Conservation (phyloP, 2,329 filamentous ascomycete species). For the Ceratocystis smalleyi region DNA sequence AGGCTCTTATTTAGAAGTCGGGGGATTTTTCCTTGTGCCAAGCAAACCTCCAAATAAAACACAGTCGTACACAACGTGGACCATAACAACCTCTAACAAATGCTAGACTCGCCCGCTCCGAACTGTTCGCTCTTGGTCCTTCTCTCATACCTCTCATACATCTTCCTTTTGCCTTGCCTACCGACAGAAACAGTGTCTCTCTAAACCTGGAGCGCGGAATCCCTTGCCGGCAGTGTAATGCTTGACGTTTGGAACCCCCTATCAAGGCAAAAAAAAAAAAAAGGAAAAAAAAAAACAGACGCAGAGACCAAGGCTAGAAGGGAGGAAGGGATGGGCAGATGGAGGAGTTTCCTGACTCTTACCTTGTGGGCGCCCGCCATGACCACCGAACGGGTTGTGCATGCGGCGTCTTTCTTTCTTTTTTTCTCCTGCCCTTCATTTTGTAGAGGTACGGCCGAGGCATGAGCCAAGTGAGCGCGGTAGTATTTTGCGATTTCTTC, state of each 20-base stretch:
- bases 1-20: not conserved
- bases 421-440: not conserved
- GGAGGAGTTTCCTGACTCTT: slow-evolving; percentile 4
- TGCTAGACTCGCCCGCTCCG: not conserved
- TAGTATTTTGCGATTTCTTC: not conserved
- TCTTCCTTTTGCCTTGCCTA: not conserved
- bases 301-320: not conserved
- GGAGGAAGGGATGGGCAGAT: not conserved
- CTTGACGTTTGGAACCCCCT: not conserved
- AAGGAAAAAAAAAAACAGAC: not conserved
- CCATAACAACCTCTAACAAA: not conserved
- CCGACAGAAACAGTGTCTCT: not conserved
- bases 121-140: not conserved
- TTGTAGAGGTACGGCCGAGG: not conserved
- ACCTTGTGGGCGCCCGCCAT: not conserved
- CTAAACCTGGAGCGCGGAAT: not conserved
- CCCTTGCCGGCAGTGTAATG: not conserved
- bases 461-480: not conserved
- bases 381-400: not conserved
- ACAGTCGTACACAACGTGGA: not conserved
- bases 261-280: not conserved
- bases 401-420: not conserved
- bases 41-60: not conserved
- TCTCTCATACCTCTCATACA: not conserved
- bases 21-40: not conserved